Evolutionary conservation across 2,329 filamentous ascomycete genomes (phyloP).

Genomic region (Calonectria leucothoes): DNA sequence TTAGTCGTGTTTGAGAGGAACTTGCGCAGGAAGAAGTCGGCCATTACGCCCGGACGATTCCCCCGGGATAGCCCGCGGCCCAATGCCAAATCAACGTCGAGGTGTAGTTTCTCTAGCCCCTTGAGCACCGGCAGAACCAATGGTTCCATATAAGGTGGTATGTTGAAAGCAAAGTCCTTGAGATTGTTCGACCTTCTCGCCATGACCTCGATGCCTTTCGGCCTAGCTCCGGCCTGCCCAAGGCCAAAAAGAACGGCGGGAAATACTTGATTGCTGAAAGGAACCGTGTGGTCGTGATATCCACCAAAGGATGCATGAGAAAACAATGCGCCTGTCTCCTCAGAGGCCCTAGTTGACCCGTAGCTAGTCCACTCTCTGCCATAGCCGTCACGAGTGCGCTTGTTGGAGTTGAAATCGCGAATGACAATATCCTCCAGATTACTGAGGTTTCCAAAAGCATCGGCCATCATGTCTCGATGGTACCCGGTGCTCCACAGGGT

Average conservation of each 20-base stretch:
- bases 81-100: slow-evolving; percentile 40
- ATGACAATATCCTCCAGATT: slow-evolving; percentile 68
- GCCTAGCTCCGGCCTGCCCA: slow-evolving; percentile 50
- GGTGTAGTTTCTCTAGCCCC: slow-evolving; percentile 57
- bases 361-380: slow-evolving; percentile 65
- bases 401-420: slow-evolving; percentile 66
- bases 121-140: slow-evolving; percentile 55
- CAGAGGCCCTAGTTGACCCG: slow-evolving; percentile 54
- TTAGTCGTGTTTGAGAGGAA: slow-evolving; percentile 48
- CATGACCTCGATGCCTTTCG: slow-evolving; percentile 61
- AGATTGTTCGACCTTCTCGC: slow-evolving; percentile 49
- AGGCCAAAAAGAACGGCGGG: slow-evolving; percentile 55
- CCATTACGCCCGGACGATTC: background rate
- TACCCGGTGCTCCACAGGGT: slow-evolving; percentile 56
- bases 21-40: slow-evolving; percentile 32
- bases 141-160: slow-evolving; percentile 53
- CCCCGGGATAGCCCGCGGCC: background rate
- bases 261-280: slow-evolving; percentile 52
- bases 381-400: slow-evolving; percentile 61
- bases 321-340: slow-evolving; percentile 47
- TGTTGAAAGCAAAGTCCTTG: slow-evolving; percentile 56
- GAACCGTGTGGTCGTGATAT: background rate
- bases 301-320: slow-evolving; percentile 7
- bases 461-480: slow-evolving; percentile 64
- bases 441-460: slow-evolving; percentile 65